These are phyloP conservation scores for Aphanoascus verrucosus DNA, from an alignment of 2,329 filamentous ascomycete genomes.

Conservation along the genomic window DNA sequence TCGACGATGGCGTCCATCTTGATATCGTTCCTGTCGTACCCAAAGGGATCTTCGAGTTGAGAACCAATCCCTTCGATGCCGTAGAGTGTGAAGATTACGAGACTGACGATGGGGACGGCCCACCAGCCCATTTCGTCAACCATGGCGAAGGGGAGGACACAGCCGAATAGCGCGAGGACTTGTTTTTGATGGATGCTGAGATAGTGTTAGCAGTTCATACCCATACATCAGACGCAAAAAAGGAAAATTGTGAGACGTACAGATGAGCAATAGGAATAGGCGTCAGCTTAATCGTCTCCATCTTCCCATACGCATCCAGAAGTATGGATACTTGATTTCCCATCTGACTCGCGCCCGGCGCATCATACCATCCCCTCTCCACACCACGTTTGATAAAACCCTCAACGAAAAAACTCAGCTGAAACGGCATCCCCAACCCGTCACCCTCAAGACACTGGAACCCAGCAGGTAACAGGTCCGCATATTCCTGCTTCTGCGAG, in stretches of 20 bases:
- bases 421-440: conserved; percentile 50
- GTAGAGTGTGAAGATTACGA: conserved; percentile 54
- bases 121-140: conserved; percentile 55
- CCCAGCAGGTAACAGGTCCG: conserved; percentile 40
- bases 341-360: conserved; percentile 49
- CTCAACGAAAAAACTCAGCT: conserved; percentile 51
- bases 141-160: conserved; percentile 53
- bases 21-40: conserved; percentile 55
- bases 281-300: conserved; percentile 57
- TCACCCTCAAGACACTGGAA: conserved; percentile 47
- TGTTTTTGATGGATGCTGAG: conserved; percentile 52
- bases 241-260: conserved; percentile 18
- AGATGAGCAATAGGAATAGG: conserved; percentile 54
- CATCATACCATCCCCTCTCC: conserved; percentile 49
- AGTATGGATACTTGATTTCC: conserved; percentile 48
- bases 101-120: conserved; percentile 47
- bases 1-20: conserved; percentile 57
- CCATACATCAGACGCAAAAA: no score
- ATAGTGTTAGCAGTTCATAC: not conserved
- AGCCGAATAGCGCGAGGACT: conserved; percentile 51
- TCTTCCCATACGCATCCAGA: conserved; percentile 49
- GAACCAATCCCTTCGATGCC: conserved; percentile 54
- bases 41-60: conserved; percentile 56
- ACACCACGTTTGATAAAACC: conserved; percentile 48
- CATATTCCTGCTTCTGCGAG: conserved; percentile 40